Evolutionary conservation across 2,329 filamentous ascomycete genomes (phyloP), one percentile per base, ranked within the genome.

Genomic region (Hirsutella minnesotensis): DNA sequence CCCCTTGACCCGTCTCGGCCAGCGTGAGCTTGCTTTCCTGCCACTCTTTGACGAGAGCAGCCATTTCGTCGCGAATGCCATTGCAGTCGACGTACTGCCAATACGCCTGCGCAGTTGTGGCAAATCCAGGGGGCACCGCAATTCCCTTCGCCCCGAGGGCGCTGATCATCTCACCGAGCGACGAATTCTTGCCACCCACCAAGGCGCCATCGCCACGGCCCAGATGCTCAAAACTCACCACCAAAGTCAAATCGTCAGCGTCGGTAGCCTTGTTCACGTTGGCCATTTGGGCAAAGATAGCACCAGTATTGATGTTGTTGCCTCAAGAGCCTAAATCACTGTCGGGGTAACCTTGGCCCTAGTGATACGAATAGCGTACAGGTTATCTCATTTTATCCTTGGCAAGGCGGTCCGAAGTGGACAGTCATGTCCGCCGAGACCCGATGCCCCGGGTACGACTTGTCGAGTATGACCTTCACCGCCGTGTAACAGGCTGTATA

Each of bases 181-280:
- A 64, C 12, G 60, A 56, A 40, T 63, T 64, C 49, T 64, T 64
- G 8, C 61, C 60, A 13, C 61, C 61, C 5, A 63, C 61, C 9
- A 58, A 9, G 20, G 37, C 20, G 37, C 19, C 22, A 22, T 39
- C 22, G 20, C n/a, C 12, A 16, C 37, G 37, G 12, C 3, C 18
- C 1, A 39, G 37, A n/a, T 29, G 20, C 37, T 22, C 37, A 19
- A 39, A 39, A 9, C n/a, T 9, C 13, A 22, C 15, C 15, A 39
- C 37, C 20, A 7, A 39, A n/a, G n/a, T n/a, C n/a, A n/a, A n/a
- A n/a, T n/a, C n/a, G n/a, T n/a, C n/a, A n/a, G n/a, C n/a, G n/a
- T n/a, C n/a, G n/a, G n/a, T n/a, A n/a, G n/a, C n/a, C n/a, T n/a
- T n/a, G n/a, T n/a, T n/a, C n/a, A n/a, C n/a, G n/a, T n/a, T n/a